Conservation (phyloP, 1,284 basidiomycete species). For the Jaminaea rosea region DNA sequence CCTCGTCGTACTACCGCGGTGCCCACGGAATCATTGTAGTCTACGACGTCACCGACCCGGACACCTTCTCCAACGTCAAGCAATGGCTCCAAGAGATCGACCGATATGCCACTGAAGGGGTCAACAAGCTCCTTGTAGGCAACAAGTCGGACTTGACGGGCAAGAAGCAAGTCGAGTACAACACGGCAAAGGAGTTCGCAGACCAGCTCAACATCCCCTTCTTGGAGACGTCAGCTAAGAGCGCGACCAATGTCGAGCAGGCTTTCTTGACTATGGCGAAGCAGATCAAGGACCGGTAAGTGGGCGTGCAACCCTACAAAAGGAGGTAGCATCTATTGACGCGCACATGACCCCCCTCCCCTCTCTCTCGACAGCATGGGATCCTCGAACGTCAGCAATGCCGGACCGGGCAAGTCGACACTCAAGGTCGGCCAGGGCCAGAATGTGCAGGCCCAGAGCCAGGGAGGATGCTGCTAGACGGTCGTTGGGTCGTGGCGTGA, state of each 20-base stretch:
- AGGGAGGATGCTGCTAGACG: constrained; percentile 43
- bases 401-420: constrained; percentile 37
- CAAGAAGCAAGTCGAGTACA: constrained; percentile 99
- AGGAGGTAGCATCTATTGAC: constrained; percentile 1
- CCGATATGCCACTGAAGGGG: constrained; percentile 95
- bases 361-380: constrained; percentile 24
- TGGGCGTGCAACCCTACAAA: background rate
- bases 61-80: constrained; percentile 97
- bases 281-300: constrained; percentile 46
- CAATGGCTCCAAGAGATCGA: constrained; percentile 99
- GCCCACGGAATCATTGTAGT: constrained; percentile 94
- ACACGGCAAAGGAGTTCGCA: constrained; percentile 66
- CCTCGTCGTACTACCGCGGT: constrained; percentile 82
- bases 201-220: constrained; percentile 48
- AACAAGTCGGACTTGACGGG: constrained; percentile 95
- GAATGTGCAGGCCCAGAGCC: constrained; percentile 32
- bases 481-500: no score
- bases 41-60: constrained; percentile 95
- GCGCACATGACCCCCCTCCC: background rate
- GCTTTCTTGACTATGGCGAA: constrained; percentile 52
- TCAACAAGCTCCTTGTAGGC: constrained; percentile 94
- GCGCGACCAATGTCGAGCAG: constrained; percentile 51
- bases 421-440: constrained; percentile 45
- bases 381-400: constrained; percentile 38
- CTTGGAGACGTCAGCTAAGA: constrained; percentile 51